Base-by-base conservation (phyloP, 2,329 filamentous ascomycete species). In the Zymoseptoria passerinii region DNA sequence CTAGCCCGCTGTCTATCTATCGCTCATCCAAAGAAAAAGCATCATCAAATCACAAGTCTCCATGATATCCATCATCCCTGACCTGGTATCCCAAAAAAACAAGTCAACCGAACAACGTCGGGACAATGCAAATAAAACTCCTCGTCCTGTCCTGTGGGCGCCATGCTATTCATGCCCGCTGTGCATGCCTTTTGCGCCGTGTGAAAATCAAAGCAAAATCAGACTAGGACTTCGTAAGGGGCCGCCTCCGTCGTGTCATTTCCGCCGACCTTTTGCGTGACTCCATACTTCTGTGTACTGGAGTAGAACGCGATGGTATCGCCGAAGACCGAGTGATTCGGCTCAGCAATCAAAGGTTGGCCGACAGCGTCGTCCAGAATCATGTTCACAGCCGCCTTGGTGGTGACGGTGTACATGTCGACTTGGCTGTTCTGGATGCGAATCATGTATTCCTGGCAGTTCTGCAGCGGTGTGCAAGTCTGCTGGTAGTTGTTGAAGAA, bases 401-500 rank as follows among this genome's bases (percentile, higher is more conserved):
- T 78, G 50, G 72, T 78, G 27, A 80, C 66, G 51, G 75, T 75
- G 59, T 78, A 79, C 66, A 76, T 70, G 66, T 75, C 73, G 65
- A 80, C 68, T 57, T 78, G 74, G 55, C 67, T 72, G 63, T 66
- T 68, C 53, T 76, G 73, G 53, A 80, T 71, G 65, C 72, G 66
- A 59, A 79, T 76, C 70, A 80, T 80, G 69, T 79, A 69, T 62
- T 73, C 67, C 70, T 83, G 81, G 71, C 81, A 83, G 65, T 77
- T 73, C 55, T 80, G 67, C 6, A 66, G 66, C 0, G 67, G 55
- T 3, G 81, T 70, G 65, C 80, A 83, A 13, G 67, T 68, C 65
- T 83, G 79, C 35, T 68, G 68, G 71, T 84, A 84, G 71, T 82
- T 78, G 66, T 80, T 75, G 74, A 84, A 85, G 75, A 83, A 85